phyloP scores from a whole-genome alignment of 2,329 filamentous ascomycete genomes.

The Diaporthe helianthi region DNA sequence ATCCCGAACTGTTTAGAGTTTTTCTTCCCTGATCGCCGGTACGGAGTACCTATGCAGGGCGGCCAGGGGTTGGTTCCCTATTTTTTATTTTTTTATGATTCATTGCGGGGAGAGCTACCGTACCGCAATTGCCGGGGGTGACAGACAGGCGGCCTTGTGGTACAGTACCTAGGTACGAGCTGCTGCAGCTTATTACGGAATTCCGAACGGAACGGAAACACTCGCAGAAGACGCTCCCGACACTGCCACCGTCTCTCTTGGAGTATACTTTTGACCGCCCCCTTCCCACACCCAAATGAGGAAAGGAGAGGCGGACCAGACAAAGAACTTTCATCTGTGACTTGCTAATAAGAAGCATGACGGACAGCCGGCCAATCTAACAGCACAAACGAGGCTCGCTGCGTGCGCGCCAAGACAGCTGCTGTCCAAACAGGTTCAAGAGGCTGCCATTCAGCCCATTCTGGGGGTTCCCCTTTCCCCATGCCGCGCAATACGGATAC shows the following conservation, averaged over 20 bases:
- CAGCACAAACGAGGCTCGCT: conserved; percentile 10
- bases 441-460: conserved; percentile 2
- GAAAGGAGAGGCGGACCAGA: background rate
- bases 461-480: background rate
- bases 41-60: conserved; percentile 25
- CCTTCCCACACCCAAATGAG: background rate
- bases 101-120: conserved; percentile 25
- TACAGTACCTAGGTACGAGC: background rate
- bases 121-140: conserved; percentile 14
- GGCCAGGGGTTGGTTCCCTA: conserved; percentile 18
- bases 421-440: conserved; percentile 17
- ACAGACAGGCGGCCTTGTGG: background rate
- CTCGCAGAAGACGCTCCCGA: background rate
- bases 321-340: background rate
- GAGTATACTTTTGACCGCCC: conserved; percentile 19
- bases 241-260: conserved; percentile 3
- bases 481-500: conserved; percentile 19
- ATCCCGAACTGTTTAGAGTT: conserved; percentile 30
- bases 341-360: conserved; percentile 1
- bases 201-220: background rate
- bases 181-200: conserved; percentile 11
- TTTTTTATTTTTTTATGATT: no score
- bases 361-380: conserved; percentile 14
- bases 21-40: conserved; percentile 25
- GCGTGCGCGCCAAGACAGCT: conserved; percentile 12